These are phyloP conservation scores for Corymbia citriodora DNA, from an alignment of 441 rosid genomes.

Conservation along the genomic window DNA sequence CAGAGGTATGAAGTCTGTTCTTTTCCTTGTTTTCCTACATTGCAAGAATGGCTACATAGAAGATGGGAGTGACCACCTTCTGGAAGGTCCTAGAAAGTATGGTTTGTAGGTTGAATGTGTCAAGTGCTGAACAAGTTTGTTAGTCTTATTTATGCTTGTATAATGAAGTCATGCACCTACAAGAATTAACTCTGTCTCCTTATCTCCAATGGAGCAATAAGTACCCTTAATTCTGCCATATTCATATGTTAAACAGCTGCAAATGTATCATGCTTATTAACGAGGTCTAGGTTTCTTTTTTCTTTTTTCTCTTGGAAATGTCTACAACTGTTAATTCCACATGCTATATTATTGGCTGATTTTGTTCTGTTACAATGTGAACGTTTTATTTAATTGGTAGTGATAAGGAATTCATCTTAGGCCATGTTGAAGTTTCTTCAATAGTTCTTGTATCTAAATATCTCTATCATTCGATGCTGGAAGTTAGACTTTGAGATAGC, in stretches of 20 bases:
- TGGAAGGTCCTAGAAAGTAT: background rate
- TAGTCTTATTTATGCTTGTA: background rate
- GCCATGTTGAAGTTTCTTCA: background rate
- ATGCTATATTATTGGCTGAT: background rate
- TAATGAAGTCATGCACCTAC: background rate
- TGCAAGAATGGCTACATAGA: background rate
- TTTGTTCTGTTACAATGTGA: background rate
- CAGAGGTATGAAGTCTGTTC: conserved; percentile 46
- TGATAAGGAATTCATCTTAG: background rate
- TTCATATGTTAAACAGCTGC: background rate
- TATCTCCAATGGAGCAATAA: background rate
- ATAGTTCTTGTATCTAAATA: background rate
- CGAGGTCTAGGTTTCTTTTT: background rate
- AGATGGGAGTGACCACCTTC: background rate
- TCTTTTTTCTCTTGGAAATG: background rate
- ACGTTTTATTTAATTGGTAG: background rate
- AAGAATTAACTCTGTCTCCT: background rate
- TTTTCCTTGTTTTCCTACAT: background rate
- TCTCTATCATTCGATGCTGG: background rate
- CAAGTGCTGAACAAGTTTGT: background rate
- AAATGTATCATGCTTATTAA: background rate
- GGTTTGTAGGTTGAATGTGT: background rate
- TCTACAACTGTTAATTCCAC: background rate
- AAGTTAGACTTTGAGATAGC: background rate
- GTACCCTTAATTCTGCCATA: background rate